These are phyloP conservation scores for Anisodus tanguticus DNA, from an alignment of 257 asterid genomes.

Conservation along the genomic window DNA sequence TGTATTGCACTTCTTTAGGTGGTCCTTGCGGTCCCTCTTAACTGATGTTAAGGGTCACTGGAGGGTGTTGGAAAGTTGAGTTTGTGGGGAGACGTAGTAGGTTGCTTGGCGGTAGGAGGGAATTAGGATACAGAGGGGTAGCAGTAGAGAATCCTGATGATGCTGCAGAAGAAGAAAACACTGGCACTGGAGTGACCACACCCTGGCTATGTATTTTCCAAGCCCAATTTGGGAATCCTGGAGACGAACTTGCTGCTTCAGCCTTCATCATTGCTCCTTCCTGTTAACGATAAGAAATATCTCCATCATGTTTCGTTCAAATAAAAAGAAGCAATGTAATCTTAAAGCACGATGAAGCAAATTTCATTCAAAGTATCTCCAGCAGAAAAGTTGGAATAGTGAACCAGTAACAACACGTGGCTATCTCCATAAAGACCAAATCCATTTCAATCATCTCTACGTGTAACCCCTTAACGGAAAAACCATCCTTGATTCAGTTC, in stretches of 20 bases:
- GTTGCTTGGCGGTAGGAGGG: conserved; percentile 46
- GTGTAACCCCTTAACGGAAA: too few relatives aligned
- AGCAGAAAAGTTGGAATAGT: neutral
- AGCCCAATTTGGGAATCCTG: conserved; percentile 66
- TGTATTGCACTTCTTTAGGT: conserved; percentile 13
- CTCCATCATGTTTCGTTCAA: neutral
- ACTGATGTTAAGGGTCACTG: conserved; percentile 40
- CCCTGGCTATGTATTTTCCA: conserved; percentile 65
- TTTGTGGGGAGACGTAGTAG: conserved; percentile 43
- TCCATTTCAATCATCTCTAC: neutral
- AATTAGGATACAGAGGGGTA: conserved; percentile 42
- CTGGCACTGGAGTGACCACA: conserved; percentile 48
- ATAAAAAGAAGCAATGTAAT: neutral
- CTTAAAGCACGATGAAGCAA: neutral
- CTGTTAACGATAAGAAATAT: conserved; percentile 44
- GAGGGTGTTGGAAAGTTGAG: conserved; percentile 44
- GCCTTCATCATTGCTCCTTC: conserved; percentile 49
- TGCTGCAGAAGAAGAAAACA: conserved; percentile 77
- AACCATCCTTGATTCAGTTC: too few relatives aligned
- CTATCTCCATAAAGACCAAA: neutral
- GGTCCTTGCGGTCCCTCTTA: conserved; percentile 13
- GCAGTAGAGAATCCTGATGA: conserved; percentile 92
- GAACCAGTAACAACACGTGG: neutral
- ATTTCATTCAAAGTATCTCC: neutral
- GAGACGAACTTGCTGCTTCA: conserved; percentile 49